These are phyloP conservation scores for Tetrastigma voinierianum DNA, from an alignment of 164 flowering plant species.

Conservation along the genomic window DNA sequence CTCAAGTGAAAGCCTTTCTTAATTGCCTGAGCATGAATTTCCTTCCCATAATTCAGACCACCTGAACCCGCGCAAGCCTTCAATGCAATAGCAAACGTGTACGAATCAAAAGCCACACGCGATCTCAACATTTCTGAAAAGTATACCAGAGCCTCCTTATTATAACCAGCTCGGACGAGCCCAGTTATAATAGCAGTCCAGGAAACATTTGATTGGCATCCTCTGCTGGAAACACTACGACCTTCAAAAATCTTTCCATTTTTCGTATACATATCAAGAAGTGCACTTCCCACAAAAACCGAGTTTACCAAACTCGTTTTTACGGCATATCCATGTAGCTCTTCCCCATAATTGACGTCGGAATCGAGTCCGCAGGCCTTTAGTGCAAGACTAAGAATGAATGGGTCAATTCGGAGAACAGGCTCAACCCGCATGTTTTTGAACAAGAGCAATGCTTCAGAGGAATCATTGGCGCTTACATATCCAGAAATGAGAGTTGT, in stretches of 20 bases:
- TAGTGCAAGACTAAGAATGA: constrained; percentile 57
- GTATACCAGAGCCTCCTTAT: constrained; percentile 44
- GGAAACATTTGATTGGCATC: constrained; percentile 66
- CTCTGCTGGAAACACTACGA: constrained; percentile 61
- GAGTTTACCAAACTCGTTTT: constrained; percentile 63
- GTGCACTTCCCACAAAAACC: constrained; percentile 83
- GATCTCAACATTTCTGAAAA: constrained; percentile 67
- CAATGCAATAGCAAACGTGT: constrained; percentile 68
- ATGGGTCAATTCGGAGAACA: constrained; percentile 48
- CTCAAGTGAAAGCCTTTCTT: constrained; percentile 54
- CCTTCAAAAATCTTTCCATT: constrained; percentile 36
- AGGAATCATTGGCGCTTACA: constrained; percentile 35
- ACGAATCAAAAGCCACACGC: constrained; percentile 52
- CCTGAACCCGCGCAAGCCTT: constrained; percentile 77
- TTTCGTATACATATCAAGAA: constrained; percentile 75
- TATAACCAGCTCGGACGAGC: constrained; percentile 57
- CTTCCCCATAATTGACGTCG: constrained; percentile 39
- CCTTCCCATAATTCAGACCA: constrained; percentile 52
- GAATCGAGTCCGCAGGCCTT: constrained; percentile 65
- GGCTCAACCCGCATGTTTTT: constrained; percentile 47
- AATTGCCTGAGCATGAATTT: constrained; percentile 54
- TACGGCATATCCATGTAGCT: constrained; percentile 61
- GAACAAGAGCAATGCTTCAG: constrained; percentile 59
- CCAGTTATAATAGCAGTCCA: constrained; percentile 89
- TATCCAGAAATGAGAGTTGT: constrained; percentile 72